Evolutionary conservation across 1,284 basidiomycete species (phyloP).

Genomic region (Singerocomus inundabilis): DNA sequence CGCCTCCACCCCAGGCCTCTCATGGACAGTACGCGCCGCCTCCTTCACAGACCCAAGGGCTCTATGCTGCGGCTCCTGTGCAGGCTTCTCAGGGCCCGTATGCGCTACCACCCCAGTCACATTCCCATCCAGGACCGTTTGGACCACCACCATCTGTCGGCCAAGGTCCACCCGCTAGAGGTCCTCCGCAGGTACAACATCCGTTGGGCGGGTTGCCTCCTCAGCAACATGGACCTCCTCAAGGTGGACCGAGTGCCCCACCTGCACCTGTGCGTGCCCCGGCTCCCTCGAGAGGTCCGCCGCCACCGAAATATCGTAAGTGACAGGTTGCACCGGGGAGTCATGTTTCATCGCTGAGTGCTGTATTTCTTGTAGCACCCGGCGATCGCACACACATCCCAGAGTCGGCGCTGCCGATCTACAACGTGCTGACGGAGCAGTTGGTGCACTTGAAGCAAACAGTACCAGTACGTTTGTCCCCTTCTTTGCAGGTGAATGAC

Average conservation of each 20-base stretch:
- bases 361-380: slow-evolving; percentile 51
- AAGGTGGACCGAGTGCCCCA: slow-evolving; percentile 39
- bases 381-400: slow-evolving; percentile 94
- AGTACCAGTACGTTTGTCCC: slow-evolving; percentile 57
- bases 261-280: slow-evolving; percentile 39
- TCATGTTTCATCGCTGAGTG: background rate
- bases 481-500: background rate
- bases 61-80: slow-evolving; percentile 34
- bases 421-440: slow-evolving; percentile 62
- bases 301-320: slow-evolving; percentile 84
- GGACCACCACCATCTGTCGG: slow-evolving; percentile 14
- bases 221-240: slow-evolving; percentile 37
- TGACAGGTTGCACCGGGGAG: slow-evolving; percentile 22
- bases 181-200: slow-evolving; percentile 24
- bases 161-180: slow-evolving; percentile 22
- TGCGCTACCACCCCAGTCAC: slow-evolving; percentile 22
- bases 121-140: slow-evolving; percentile 18
- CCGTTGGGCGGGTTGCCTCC: slow-evolving; percentile 23
- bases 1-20: slow-evolving; percentile 25
- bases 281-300: slow-evolving; percentile 38
- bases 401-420: slow-evolving; percentile 65
- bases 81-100: slow-evolving; percentile 17
- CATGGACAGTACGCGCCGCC: slow-evolving; percentile 23
- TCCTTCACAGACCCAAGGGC: slow-evolving; percentile 20
- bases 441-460: slow-evolving; percentile 66